phyloP scores from a whole-genome alignment of 2,329 filamentous ascomycete genomes.

The Gaeumannomyces sp. region DNA sequence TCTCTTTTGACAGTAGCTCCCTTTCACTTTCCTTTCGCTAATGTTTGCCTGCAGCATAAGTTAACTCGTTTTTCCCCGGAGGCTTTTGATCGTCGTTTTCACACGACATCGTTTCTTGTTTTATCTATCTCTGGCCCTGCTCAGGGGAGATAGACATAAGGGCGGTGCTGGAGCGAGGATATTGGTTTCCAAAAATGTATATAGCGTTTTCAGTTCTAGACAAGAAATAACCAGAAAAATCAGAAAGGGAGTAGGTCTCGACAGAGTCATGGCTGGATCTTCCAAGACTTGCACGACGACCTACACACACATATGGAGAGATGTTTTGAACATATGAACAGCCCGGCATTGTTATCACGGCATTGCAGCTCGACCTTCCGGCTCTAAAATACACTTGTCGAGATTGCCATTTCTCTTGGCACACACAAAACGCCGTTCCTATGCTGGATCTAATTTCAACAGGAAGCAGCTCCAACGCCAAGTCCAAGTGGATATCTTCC shows the following conservation, averaged over 20 bases:
- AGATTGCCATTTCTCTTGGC: too few species aligned
- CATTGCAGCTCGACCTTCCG: not conserved
- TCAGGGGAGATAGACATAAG: not conserved
- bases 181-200: not conserved
- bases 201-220: not conserved
- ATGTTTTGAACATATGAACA: too few species aligned
- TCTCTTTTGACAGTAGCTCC: conserved; percentile 7
- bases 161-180: not conserved
- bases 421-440: not conserved
- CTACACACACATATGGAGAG: not conserved
- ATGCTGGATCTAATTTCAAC: not conserved
- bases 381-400: not conserved
- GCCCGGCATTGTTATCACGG: not conserved
- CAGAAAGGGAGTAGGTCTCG: not conserved
- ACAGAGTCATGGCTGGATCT: too few species aligned
- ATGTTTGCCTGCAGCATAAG: not conserved
- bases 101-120: not conserved
- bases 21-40: not conserved
- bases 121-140: not conserved
- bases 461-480: not conserved
- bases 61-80: not conserved
- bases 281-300: not conserved
- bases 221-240: not conserved
- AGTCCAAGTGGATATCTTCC: not conserved
- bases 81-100: not conserved